Conservation (phyloP, 495 filamentous ascomycete species). For the Choiromyces venosus region DNA sequence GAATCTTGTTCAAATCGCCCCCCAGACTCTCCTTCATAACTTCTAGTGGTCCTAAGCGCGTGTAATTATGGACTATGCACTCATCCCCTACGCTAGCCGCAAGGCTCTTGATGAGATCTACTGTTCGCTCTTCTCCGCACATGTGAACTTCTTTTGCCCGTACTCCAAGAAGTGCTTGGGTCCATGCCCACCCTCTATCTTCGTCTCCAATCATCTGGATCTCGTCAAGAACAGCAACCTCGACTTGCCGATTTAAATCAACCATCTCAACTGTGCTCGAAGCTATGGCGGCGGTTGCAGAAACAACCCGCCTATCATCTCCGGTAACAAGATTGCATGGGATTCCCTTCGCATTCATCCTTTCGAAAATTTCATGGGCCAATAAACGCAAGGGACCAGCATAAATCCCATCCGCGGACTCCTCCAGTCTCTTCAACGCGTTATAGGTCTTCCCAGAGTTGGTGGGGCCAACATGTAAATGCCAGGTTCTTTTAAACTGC, state of each 20-base stretch:
- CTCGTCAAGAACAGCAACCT: constrained; percentile 95
- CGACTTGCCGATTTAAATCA: constrained; percentile 60
- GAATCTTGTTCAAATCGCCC: constrained; percentile 58
- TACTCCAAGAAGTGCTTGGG: constrained; percentile 79
- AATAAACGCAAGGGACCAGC: constrained; percentile 85
- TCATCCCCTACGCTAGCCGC: constrained; percentile 76
- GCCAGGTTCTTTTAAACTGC: constrained; percentile 69
- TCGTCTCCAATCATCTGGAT: constrained; percentile 90
- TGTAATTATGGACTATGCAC: constrained; percentile 71
- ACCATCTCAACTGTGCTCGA: constrained; percentile 98
- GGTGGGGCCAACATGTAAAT: constrained; percentile 94
- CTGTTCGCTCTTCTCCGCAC: constrained; percentile 80
- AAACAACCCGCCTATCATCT: constrained; percentile 67
- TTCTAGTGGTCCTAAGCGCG: constrained; percentile 72
- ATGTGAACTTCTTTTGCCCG: constrained; percentile 84
- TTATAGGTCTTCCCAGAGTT: constrained; percentile 99
- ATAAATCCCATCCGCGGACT: constrained; percentile 71
- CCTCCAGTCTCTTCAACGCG: constrained; percentile 79
- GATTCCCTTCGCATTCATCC: constrained; percentile 69
- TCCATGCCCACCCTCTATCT: constrained; percentile 94
- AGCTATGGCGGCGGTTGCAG: constrained; percentile 51
- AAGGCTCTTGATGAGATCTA: constrained; percentile 74
- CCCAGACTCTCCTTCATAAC: constrained; percentile 57
- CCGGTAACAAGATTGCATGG: constrained; percentile 80
- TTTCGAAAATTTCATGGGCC: constrained; percentile 84